Percentiles rank a stretch among this genome's conserved stretches.
phyloP scores from a whole-genome alignment of 139 green algal genomes.

The Chlorella sp. region DNA sequence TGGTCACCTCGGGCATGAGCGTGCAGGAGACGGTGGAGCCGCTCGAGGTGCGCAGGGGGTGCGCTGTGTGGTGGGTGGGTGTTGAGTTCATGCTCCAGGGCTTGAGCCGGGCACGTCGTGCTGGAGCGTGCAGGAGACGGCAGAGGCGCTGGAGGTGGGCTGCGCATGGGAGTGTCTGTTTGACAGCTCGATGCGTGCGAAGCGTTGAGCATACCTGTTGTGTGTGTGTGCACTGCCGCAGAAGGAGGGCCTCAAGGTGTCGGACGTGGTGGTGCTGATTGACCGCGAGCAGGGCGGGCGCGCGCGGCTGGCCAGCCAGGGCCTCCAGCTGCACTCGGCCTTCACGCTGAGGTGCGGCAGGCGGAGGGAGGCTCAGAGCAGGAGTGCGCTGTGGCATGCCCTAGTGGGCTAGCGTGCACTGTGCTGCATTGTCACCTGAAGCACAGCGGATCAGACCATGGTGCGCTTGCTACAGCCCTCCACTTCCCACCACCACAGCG shows the following conservation, averaged over 20 bases:
- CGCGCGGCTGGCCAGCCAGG: constrained; percentile 72
- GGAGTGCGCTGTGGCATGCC: too few species aligned
- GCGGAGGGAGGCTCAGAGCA: background rate
- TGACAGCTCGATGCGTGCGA: too few species aligned
- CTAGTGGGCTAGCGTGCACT: too few species aligned
- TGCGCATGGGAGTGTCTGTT: background rate
- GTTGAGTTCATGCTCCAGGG: background rate
- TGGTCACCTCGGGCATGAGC: constrained; percentile 95
- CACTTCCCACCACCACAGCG: too few species aligned
- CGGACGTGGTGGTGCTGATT: constrained; percentile 95
- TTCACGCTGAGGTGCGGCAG: constrained; percentile 58
- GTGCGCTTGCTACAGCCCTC: too few species aligned
- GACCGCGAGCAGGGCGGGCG: constrained; percentile 97
- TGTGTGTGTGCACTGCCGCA: constrained; percentile 31
- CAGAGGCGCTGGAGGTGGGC: constrained; percentile 77
- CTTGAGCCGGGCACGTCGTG: constrained; percentile 97
- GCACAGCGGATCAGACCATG: too few species aligned
- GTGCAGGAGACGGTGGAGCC: constrained; percentile 98
- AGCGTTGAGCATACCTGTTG: too few species aligned
- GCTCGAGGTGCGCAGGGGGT: constrained; percentile 47
- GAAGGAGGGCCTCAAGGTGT: constrained; percentile 83
- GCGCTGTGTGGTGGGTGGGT: background rate
- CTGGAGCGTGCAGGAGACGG: constrained; percentile 95
- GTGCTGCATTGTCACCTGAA: too few species aligned
- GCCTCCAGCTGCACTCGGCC: constrained; percentile 85